Base-by-base conservation (phyloP, 495 filamentous ascomycete species). In the Chlorociboria aeruginascens region DNA sequence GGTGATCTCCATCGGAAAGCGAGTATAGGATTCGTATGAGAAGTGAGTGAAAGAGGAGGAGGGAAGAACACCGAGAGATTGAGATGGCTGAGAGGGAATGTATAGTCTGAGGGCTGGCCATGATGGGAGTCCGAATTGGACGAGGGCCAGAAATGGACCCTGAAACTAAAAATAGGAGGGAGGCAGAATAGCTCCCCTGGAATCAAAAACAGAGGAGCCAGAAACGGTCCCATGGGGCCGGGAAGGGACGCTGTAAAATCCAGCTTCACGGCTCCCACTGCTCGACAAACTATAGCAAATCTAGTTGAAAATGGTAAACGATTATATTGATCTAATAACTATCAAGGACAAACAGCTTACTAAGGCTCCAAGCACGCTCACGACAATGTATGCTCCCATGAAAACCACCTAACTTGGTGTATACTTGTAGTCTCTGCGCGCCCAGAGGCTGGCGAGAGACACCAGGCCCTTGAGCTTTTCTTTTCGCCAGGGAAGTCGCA, bases 151-250 rank as follows among this genome's bases (percentile, higher is more conserved):
- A 25, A 4, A 25, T 25, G 20, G 20, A 2, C 20, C 20, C 20
- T 25, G 20, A 25, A 28, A 6, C 6, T 8, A 28, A 30, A 28
- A 9, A 42, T 42, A 42, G 40, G 7, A 42, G 40, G 16, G 16
- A 42, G 29, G 9, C 42, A 47, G 32, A 47, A 47, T 47, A 10
- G 31, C 12, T 38, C 43, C 25, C 43, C 31, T 33, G 29, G 29
- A 45, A 45, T 45, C 43, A 45, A 45, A 45, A 45, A 45, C 9
- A 45, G 31, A 45, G 43, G 11, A 45, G 43, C 43, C 31, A 34
- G 29, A 17, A 45, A 45, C 16, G 29, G 25, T 32, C 32, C 25
- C 29, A 45, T 34, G 9, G 43, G 43, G 25, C 25, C n/a, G 31
- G 25, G 43, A 45, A 45, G 12, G 9, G 43, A 34, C 32, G 29